Evolutionary conservation across 805 yeast genomes (phyloP).

Genomic region (Candida adriatica): DNA sequence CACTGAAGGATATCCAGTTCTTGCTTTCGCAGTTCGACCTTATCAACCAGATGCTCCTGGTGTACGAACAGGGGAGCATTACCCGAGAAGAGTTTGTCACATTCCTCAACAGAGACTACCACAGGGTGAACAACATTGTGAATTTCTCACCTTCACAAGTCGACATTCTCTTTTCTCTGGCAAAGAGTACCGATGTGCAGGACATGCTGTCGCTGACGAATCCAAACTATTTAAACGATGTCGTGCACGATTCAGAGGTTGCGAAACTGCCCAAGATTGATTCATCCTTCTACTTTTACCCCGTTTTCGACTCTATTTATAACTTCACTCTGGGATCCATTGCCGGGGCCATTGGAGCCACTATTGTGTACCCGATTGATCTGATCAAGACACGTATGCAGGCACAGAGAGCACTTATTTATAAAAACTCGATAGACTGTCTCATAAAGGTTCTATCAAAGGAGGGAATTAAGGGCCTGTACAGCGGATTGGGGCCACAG

Average conservation of each 20-base stretch:
- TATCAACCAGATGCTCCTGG: slow-evolving; percentile 30
- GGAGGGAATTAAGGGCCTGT: slow-evolving; percentile 82
- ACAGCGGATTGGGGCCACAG: slow-evolving; percentile 92
- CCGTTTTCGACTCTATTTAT: slow-evolving; percentile 80
- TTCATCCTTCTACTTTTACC: slow-evolving; percentile 37
- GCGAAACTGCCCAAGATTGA: slow-evolving; percentile 10
- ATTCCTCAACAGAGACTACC: slow-evolving; percentile 29
- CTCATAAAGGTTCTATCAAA: slow-evolving; percentile 63
- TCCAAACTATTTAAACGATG: slow-evolving; percentile 30
- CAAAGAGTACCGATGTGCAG: slow-evolving; percentile 21
- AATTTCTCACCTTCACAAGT: slow-evolving; percentile 36
- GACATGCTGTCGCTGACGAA: slow-evolving; percentile 35
- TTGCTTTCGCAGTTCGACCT: slow-evolving; percentile 34
- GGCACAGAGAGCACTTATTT: slow-evolving; percentile 74
- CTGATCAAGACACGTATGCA: slow-evolving; percentile 96
- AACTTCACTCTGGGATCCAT: slow-evolving; percentile 87
- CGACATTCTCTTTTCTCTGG: slow-evolving; percentile 26
- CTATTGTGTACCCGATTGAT: slow-evolving; percentile 94
- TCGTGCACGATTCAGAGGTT: slow-evolving; percentile 14
- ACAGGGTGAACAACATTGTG: slow-evolving; percentile 34
- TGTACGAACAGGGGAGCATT: slow-evolving; percentile 27
- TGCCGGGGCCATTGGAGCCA: slow-evolving; percentile 98
- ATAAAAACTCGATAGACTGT: slow-evolving; percentile 82
- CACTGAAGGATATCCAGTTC: slow-evolving; percentile 32
- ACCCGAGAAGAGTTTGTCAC: slow-evolving; percentile 29